A percentile compares a stretch with the other conserved stretches of the same genome.
Evolutionary conservation across 495 filamentous ascomycete species (phyloP).

Genomic region (Penicillium herquei): DNA sequence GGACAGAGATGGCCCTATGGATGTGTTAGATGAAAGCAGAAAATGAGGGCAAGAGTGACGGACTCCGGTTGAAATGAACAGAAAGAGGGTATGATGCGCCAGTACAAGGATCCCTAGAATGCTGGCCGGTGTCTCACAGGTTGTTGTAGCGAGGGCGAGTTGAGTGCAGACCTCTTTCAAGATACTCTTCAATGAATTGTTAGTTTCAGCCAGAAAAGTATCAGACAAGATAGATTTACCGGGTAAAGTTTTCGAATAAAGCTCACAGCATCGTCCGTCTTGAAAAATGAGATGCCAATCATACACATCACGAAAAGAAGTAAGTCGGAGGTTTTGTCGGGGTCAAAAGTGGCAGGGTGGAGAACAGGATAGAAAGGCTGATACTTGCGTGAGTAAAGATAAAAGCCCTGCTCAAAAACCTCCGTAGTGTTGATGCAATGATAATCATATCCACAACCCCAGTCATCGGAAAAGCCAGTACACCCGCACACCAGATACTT

Average conservation of each 20-base stretch:
- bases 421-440: conserved; percentile 8
- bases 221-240: background rate
- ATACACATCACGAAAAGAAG: conserved; percentile 10
- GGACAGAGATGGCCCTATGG: conserved; percentile 1
- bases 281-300: conserved; percentile 10
- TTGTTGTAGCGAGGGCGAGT: background rate
- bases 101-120: conserved; percentile 3
- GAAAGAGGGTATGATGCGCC: conserved; percentile 8
- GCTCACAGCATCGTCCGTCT: conserved; percentile 5
- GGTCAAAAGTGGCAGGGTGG: conserved; percentile 3
- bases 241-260: conserved; percentile 7
- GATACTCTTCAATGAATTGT: background rate
- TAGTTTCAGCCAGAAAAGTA: background rate
- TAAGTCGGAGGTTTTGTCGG: conserved; percentile 1
- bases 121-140: background rate
- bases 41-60: background rate
- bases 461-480: background rate
- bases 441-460: conserved; percentile 2
- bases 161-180: background rate
- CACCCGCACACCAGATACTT: conserved; percentile 4
- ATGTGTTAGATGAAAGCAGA: background rate
- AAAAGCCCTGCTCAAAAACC: conserved; percentile 9
- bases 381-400: conserved; percentile 8
- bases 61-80: conserved; percentile 12
- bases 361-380: conserved; percentile 7